Base-by-base conservation (phyloP, 345 rosid species). In the Eucalyptus erythrocorys region DNA sequence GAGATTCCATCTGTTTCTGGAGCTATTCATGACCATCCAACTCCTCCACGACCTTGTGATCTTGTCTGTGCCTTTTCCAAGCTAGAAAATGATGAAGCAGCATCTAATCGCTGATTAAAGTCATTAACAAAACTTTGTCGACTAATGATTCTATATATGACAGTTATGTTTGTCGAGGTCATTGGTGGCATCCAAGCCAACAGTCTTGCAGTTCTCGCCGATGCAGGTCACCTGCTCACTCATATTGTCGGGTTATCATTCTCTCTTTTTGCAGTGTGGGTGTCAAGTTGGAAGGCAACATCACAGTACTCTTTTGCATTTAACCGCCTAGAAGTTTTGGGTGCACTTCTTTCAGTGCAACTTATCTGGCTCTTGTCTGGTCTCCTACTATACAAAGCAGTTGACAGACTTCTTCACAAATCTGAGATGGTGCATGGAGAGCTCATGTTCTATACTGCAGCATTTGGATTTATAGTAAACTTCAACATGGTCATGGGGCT, bases 341-440 rank as follows among this genome's bases (percentile, higher is more conserved):
- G 98, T 9, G 96, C 98, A 22, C 95, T 97, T 90, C 84, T 94
- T 40, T 96, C 99, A 1, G 93, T 96, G 87, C 98, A 95, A 88
- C 95, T 96, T 50, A 95, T 96, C 53, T 97, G 99, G 99, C 86
- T 96, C 34, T 90, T 96, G 87, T 95, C 98, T 42, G 97, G 93
- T 12, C 61, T 93, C 89, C 92, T 97, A 84, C 90, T 94, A 40
- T 87, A 93, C 48, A 95, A 96, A 93, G 97, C 99, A 68, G 53
- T 91, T 26, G 76, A 89, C 89, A 94, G 99, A 90, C 87, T 97
- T 64, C 89, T 94, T 85, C 93, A 92, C 80, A 90, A 89, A 89
- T 87, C 88, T n/a, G 89, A 91, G 59, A 88, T 87, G 88, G 96
- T 96, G 55, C 86, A 95, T 64, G 98, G 98, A 21, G 87, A 86